phyloP scores from a whole-genome alignment of 768 basidiomycete species.

The Xerocomus brunneocitrinus region DNA sequence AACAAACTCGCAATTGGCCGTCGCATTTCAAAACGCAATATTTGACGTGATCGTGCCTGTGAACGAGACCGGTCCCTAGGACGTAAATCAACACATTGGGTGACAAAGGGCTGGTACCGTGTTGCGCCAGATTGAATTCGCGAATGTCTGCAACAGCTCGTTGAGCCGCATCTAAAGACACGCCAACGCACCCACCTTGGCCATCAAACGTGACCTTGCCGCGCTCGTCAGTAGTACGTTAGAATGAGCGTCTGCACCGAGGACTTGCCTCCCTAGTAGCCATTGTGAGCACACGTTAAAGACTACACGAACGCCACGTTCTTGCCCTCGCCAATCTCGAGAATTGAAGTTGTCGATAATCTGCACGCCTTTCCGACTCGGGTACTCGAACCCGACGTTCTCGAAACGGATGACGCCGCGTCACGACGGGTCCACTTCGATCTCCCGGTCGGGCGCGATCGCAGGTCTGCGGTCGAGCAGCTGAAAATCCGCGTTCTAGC shows the following conservation, averaged over 20 bases:
- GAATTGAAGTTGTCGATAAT: slow-evolving; percentile 77
- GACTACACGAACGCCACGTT: slow-evolving; percentile 92
- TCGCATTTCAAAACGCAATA: slow-evolving; percentile 80
- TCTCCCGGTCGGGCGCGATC: slow-evolving; percentile 63
- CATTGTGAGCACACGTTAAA: slow-evolving; percentile 41
- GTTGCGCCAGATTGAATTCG: slow-evolving; percentile 82
- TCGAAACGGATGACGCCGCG: slow-evolving; percentile 79
- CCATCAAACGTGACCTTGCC: slow-evolving; percentile 85
- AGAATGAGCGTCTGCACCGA: slow-evolving; percentile 84
- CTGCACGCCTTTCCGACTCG: slow-evolving; percentile 73
- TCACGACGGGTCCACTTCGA: slow-evolving; percentile 47
- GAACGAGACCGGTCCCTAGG: slow-evolving; percentile 75
- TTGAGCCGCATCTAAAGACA: background rate
- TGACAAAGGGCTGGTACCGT: slow-evolving; percentile 60
- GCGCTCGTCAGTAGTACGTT: slow-evolving; percentile 78
- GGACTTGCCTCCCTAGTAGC: slow-evolving; percentile 75
- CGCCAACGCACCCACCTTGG: slow-evolving; percentile 48
- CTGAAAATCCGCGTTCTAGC: slow-evolving; percentile 90
- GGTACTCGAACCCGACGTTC: slow-evolving; percentile 84
- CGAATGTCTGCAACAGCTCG: slow-evolving; percentile 60
- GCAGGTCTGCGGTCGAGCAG: slow-evolving; percentile 77
- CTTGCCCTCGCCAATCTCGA: slow-evolving; percentile 78
- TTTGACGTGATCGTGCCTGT: slow-evolving; percentile 93
- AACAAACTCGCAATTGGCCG: slow-evolving; percentile 93
- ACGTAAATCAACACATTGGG: background rate